Base-by-base conservation (phyloP, 305 asterid species). In the Fraxinus sp. region DNA sequence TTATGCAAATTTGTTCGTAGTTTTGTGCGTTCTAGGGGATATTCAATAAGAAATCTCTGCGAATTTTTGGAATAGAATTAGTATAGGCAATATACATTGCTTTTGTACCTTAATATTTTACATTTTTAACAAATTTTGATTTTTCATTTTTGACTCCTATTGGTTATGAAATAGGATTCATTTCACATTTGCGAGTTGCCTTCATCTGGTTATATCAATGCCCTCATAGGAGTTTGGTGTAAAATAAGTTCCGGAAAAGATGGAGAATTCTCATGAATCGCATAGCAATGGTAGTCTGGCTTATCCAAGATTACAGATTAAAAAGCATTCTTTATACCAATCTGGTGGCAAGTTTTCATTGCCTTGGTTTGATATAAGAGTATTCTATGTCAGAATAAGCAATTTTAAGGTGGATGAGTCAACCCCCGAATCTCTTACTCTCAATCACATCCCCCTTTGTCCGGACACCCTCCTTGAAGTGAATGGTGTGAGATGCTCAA, bases 311-410 rank as follows among this genome's bases (percentile, higher is more conserved):
- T 87, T 86, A 37, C 90, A 89, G 86, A 84, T 86, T 73, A 86
- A 83, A 10, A 82, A 84, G 81, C 88, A 88, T 81, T 88, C 88
- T 5, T 78, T 83, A 13, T 86, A 86, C 82, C 85, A 85, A 52
- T 28, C 84, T 33, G 62, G 80, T 78, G 74, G 83, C 24, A 88
- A 86, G 59, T 24, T 5, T 57, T 73, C 30, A 8, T 77, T 84
- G 80, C 8, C 80, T 77, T 89, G 92, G 92, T 83, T 89, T 80
- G 90, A 89, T 89, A 84, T 84, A 55, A 78, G 90, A 78, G 88
- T 89, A 0, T 87, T 89, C 83, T 89, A 87, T 84, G 87, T 87
- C 80, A 82, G 89, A 84, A 84, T 87, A 81, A 87, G 90, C 78
- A 86, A 86, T 82, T 86, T 86, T 68, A 4, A 59, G 73, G 89